These are phyloP conservation scores for Gentiana straminea DNA, from an alignment of 257 asterid species.

Conservation along the genomic window DNA sequence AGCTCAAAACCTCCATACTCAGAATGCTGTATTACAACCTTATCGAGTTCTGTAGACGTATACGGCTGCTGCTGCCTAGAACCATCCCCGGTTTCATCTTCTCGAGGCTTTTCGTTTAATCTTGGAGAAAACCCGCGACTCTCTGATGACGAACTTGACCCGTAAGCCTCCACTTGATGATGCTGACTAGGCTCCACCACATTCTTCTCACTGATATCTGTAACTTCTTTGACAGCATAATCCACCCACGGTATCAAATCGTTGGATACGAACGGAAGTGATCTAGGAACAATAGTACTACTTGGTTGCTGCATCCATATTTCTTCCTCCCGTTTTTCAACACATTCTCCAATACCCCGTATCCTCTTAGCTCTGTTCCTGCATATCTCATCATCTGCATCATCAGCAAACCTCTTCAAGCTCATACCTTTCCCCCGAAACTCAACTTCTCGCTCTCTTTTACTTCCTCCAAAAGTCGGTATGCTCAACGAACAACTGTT, in stretches of 20 bases:
- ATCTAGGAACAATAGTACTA: slow-evolving; percentile 26
- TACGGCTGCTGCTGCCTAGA: slow-evolving; percentile 19
- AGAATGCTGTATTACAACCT: slow-evolving; percentile 23
- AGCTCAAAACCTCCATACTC: slow-evolving; percentile 50
- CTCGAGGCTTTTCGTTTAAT: slow-evolving; percentile 21
- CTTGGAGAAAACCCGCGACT: slow-evolving; percentile 40
- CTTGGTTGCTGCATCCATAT: slow-evolving; percentile 40
- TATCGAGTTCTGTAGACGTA: slow-evolving; percentile 23
- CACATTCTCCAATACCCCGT: slow-evolving; percentile 28
- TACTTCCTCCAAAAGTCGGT: slow-evolving; percentile 23
- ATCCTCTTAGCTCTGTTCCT: slow-evolving; percentile 57
- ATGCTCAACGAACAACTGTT: slow-evolving; percentile 36
- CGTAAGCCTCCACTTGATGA: slow-evolving; percentile 45
- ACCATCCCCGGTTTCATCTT: slow-evolving; percentile 47
- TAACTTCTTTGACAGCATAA: slow-evolving; percentile 44
- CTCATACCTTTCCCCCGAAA: slow-evolving; percentile 46
- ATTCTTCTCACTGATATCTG: slow-evolving; percentile 38
- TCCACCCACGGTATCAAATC: slow-evolving; percentile 50
- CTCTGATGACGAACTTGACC: slow-evolving; percentile 58
- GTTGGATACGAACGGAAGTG: slow-evolving; percentile 44
- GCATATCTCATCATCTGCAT: slow-evolving; percentile 45
- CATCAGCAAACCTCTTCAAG: slow-evolving; percentile 64
- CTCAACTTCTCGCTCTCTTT: slow-evolving; percentile 36
- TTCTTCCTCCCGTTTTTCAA: slow-evolving; percentile 40
- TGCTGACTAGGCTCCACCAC: slow-evolving; percentile 29